Base-by-base conservation (phyloP, 176 grass and related monocot genomes). In the Dactylis glomerata region DNA sequence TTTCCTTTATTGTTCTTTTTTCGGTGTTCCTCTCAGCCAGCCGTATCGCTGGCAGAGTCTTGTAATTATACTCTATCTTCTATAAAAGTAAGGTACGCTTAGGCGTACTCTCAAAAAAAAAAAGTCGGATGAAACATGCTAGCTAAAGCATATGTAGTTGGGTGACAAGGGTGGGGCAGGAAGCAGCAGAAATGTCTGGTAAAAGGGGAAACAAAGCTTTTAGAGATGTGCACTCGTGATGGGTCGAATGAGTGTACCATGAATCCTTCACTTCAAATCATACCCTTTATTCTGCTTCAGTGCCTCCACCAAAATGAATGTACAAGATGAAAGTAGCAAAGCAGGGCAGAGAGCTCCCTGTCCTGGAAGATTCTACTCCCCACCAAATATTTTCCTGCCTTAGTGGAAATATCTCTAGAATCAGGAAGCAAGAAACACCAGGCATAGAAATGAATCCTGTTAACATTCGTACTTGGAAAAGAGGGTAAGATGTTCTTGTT, bases 211-310 rank as follows among this genome's bases (percentile, higher is more conserved):
- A 65, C 82, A 81, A 38, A 67, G 31, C 12, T 61, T 55, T 68
- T 47, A 50, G 59, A 23, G 70, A 66, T 71, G 61, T 40, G 34
- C 38, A 52, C 71, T 69, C 54, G 57, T 59, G 62, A 58, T 77
- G 79, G 70, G 37, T 63, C 49, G 54, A 57, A 81, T n/a, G 56
- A 85, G 82, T 41, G 78, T 89, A 82, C 82, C 59, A 63, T 85
- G 88, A 89, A 85, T 85, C 82, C 12, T 31, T 74, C 14, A 33
- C 67, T 71, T 71, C 87, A 89, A 82, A 77, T 85, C 87, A 69
- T 12, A 63, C 58, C 41, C 22, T 78, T 81, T 81, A 44, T 54
- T 41, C 71, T 55, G 45, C 56, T 76, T 57, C 56, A 68, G 10
- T 82, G 78, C 46, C 34, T 69, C 62, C 36, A 51, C 65, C 40